Evolutionary conservation across 345 rosid genomes (phyloP).

Genomic region (Cardamine resedifolia): DNA sequence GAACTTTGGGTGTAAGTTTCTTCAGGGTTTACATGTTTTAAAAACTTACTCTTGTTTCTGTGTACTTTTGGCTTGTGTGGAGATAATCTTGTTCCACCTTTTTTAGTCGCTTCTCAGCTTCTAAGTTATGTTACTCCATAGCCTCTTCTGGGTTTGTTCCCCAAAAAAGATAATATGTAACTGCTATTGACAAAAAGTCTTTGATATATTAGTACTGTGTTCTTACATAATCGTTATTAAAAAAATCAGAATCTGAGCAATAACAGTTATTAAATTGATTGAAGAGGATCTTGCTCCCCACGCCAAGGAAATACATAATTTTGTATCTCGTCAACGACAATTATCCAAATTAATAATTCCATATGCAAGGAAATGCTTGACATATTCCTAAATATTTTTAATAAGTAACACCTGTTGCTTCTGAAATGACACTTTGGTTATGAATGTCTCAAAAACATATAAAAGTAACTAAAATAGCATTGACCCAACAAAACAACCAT

Average conservation of each 20-base stretch:
- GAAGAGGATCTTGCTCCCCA: slow-evolving; percentile 7
- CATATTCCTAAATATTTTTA: too few relatives aligned
- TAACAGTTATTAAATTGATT: background rate
- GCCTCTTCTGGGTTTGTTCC: background rate
- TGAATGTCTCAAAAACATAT: background rate
- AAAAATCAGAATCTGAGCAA: background rate
- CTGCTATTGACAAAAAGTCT: background rate
- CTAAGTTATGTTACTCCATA: slow-evolving; percentile 4
- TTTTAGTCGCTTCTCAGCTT: slow-evolving; percentile 24
- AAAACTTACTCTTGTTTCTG: slow-evolving; percentile 26
- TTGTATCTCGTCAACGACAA: too few relatives aligned
- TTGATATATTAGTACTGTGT: background rate
- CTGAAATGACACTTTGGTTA: background rate
- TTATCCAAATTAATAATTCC: too few relatives aligned
- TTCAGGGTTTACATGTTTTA: background rate
- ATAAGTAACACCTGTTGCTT: too few relatives aligned
- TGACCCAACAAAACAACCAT: background rate
- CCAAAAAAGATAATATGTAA: background rate
- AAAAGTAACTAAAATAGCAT: background rate
- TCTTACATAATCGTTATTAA: background rate
- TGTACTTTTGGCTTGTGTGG: slow-evolving; percentile 20
- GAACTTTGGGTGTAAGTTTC: background rate
- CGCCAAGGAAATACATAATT: slow-evolving; percentile 19
- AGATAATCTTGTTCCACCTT: slow-evolving; percentile 28
- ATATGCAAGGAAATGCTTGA: too few relatives aligned